A percentile compares a stretch with the other conserved stretches of the same genome.
These are phyloP conservation scores for Omphalea diandra DNA, from an alignment of 441 rosid species.

Conservation along the genomic window DNA sequence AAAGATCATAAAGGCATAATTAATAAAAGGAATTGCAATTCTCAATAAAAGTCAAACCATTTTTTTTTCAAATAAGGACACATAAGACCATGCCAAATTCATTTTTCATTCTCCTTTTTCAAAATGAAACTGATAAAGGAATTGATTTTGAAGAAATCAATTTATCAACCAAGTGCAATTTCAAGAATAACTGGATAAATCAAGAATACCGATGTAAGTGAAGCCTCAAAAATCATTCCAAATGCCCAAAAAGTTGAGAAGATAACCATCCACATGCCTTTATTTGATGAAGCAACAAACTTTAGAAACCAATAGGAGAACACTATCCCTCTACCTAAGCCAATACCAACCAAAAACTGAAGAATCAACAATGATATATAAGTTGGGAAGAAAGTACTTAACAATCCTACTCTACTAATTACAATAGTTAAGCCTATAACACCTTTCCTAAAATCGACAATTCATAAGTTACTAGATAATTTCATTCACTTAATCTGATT, in stretches of 20 bases:
- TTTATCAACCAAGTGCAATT: neutral
- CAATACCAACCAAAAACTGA: conserved; percentile 56
- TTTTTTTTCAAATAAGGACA: neutral
- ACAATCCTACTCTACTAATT: conserved; percentile 48
- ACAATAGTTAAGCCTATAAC: conserved; percentile 36
- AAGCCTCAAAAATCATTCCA: conserved; percentile 60
- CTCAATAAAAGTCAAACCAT: neutral
- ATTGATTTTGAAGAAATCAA: neutral
- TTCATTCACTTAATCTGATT: neutral
- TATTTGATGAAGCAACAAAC: conserved; percentile 52
- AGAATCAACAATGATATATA: conserved; percentile 34
- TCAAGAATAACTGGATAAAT: neutral
- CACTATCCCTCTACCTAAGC: conserved; percentile 54
- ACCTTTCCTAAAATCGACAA: conserved; percentile 41
- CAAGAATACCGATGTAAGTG: conserved; percentile 52
- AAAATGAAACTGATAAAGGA: neutral
- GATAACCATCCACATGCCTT: conserved; percentile 62
- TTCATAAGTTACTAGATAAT: neutral
- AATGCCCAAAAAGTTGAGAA: conserved; percentile 55
- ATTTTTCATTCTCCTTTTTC: neutral
- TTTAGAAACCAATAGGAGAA: conserved; percentile 57
- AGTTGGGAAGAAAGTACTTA: conserved; percentile 54
- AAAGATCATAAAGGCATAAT: too few species aligned
- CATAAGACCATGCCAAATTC: neutral
- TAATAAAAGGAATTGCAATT: too few species aligned